Base-by-base conservation (phyloP, 305 asterid species). In the Euphrasia arctica region DNA sequence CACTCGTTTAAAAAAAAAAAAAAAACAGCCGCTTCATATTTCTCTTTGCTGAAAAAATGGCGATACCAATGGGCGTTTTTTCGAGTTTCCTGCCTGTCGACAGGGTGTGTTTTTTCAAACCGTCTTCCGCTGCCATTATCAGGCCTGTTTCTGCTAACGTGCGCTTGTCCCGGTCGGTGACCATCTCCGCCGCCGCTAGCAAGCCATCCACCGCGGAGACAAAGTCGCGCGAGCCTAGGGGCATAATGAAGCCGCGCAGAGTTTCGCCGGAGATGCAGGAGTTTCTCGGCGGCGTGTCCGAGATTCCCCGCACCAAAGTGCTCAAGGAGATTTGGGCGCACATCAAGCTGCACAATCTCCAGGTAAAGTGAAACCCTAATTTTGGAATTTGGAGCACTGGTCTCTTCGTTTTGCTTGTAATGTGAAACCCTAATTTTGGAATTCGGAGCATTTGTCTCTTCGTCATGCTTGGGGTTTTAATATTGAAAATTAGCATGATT, bases 251-350 rank as follows among this genome's bases (percentile, higher is more conserved):
- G 85, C 95, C 98, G 11, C 86, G 84, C 54, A 79, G 77, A 0
- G 95, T 92, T 5, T 89, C 98, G 9, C 87, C 89, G 34, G 96
- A 89, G 71, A 89, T 89, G 96, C 92, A 79, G 80, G 85, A 81
- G 5, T 89, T 92, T 70, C 88, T 92, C 54, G 98, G 97, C 12
- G 95, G 95, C 9, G 77, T 80, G 9, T 2, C 90, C 32, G 98
- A 89, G 83, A 79, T 89, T 66, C 89, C 96, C n/a, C 92, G 96
- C 18, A 84, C 97, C 42, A 84, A 85, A 66, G 89, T 77, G 9
- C 87, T 89, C 51, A 89, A 87, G 72, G 77, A 77, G 75, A 85
- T 92, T 75, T 91, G 98, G 96, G 95, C 90, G 5, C 65, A 91
- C 63, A 91, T 91, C 68, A 91, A 91, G 59, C 60, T 68, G 64